A percentile compares a stretch with the other conserved stretches of the same genome.
These are phyloP conservation scores for Sistotremastrum suecicum DNA, from an alignment of 768 basidiomycete genomes.

Conservation along the genomic window DNA sequence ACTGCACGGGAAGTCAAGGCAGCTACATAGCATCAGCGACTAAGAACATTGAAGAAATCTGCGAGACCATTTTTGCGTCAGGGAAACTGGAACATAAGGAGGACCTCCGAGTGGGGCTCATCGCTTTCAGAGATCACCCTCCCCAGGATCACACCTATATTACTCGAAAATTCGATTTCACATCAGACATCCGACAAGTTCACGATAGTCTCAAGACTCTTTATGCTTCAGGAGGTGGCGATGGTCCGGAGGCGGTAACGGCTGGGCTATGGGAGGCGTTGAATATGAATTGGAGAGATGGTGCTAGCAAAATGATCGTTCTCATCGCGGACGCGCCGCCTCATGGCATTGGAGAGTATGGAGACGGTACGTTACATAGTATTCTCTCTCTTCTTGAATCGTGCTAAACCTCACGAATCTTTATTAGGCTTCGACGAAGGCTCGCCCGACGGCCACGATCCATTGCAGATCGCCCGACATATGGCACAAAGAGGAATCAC, in stretches of 20 bases:
- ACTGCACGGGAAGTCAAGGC: constrained; percentile 87
- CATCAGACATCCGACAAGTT: constrained; percentile 79
- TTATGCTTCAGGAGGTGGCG: constrained; percentile 84
- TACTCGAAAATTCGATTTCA: constrained; percentile 88
- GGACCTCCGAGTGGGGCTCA: constrained; percentile 82
- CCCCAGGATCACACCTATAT: constrained; percentile 95
- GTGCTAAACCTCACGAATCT: not conserved
- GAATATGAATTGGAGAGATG: constrained; percentile 80
- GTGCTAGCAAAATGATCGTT: constrained; percentile 90
- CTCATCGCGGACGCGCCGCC: constrained; percentile 96
- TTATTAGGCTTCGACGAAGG: constrained; percentile 77
- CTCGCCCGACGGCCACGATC: constrained; percentile 89
- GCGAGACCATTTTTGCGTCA: constrained; percentile 86
- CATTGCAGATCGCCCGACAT: constrained; percentile 66
- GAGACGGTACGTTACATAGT: constrained; percentile 53
- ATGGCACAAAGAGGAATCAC: constrained; percentile 92
- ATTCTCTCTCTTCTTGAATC: not conserved
- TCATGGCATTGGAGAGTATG: constrained; percentile 94
- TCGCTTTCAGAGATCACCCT: constrained; percentile 94
- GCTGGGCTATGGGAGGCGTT: constrained; percentile 79
- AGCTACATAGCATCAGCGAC: constrained; percentile 89
- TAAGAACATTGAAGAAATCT: constrained; percentile 93
- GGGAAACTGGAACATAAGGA: constrained; percentile 78
- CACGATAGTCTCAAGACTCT: constrained; percentile 70
- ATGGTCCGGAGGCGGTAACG: constrained; percentile 95